A percentile compares a stretch with the other conserved stretches of the same genome.
These are phyloP conservation scores for Salvia rosmarinus DNA, from an alignment of 257 asterid species.

Conservation along the genomic window DNA sequence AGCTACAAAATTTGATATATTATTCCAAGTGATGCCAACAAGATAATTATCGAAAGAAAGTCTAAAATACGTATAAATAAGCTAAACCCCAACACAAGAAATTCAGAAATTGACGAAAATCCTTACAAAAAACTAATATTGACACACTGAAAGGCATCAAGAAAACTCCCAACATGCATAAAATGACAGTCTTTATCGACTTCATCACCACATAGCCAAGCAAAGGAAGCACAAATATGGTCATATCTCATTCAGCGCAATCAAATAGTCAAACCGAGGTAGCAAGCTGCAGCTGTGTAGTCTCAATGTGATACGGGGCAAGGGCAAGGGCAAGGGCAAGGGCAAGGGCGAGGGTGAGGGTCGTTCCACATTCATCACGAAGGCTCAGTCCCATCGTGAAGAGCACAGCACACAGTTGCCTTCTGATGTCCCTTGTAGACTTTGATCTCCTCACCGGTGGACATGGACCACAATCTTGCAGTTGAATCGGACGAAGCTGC, in stretches of 20 bases:
- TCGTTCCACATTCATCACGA: slow-evolving; percentile 31
- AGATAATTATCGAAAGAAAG: not conserved
- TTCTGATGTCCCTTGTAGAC: slow-evolving; percentile 90
- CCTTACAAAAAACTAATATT: not conserved
- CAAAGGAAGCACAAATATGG: not conserved
- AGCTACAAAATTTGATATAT: no score
- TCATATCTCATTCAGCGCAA: no score
- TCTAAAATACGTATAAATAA: not conserved
- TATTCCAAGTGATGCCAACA: not conserved
- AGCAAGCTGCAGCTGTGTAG: not conserved
- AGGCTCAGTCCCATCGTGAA: slow-evolving; percentile 89
- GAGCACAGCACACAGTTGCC: slow-evolving; percentile 95
- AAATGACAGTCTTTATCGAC: not conserved
- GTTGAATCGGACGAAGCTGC: slow-evolving; percentile 97
- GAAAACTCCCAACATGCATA: not conserved
- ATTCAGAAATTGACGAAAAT: not conserved
- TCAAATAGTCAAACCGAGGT: not conserved
- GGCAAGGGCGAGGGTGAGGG: no score
- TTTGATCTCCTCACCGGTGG: slow-evolving; percentile 80
- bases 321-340: no score
- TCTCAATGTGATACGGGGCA: not conserved
- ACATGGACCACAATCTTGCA: slow-evolving; percentile 86
- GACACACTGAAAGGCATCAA: not conserved
- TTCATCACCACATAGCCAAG: not conserved
- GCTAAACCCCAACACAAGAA: not conserved